Evolutionary conservation across 192 early-diverging fungal genomes (phyloP), one percentile per base, ranked within the genome.

Genomic region (Linnemannia elongata): DNA sequence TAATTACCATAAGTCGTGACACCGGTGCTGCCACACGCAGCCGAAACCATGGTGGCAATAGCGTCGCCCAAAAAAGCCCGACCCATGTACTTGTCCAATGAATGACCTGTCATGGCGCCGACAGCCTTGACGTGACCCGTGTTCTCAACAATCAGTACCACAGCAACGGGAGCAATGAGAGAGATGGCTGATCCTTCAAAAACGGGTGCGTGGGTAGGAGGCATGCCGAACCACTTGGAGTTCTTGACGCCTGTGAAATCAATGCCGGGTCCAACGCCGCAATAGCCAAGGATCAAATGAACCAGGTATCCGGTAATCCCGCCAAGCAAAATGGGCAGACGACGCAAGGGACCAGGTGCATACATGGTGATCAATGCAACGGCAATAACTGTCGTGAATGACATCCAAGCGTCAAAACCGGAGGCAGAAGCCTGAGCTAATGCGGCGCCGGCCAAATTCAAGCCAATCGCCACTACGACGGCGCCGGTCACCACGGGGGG

Each of bases 51-150:
- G 2, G 90, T 91, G 24, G 93, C 93, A 39, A 93, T 24, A 39
- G 92, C 89, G 72, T 93, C 93, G n/a, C 93, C 93, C 20, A 91
- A 30, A 57, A 93, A 88, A 3, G 92, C 89, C 39, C 93, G 84
- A 6, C 92, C 93, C 13, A 93, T 39, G 69, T 93, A 92, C 30
- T 87, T 80, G 82, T 90, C 83, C 74, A 93, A 79, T 33, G 91
- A 76, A 22, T 60, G 74, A 33, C 85, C 77, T 13, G 92, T 82
- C 82, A 93, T 93, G 70, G 85, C 74, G 69, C 88, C 78, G 24
- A 93, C 85, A 49, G 93, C 92, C 66, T 92, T 90, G 66, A 93
- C 88, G 39, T 93, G 92, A 71, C 93, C 93, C 47, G 93, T 69
- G 75, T 93, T 93, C 81, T 93, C 93, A 36, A 91, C 92, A 20